Evolutionary conservation across 2,329 filamentous ascomycete species (phyloP), one percentile per base, ranked within the genome.

Genomic region (Graphilbum sp.): DNA sequence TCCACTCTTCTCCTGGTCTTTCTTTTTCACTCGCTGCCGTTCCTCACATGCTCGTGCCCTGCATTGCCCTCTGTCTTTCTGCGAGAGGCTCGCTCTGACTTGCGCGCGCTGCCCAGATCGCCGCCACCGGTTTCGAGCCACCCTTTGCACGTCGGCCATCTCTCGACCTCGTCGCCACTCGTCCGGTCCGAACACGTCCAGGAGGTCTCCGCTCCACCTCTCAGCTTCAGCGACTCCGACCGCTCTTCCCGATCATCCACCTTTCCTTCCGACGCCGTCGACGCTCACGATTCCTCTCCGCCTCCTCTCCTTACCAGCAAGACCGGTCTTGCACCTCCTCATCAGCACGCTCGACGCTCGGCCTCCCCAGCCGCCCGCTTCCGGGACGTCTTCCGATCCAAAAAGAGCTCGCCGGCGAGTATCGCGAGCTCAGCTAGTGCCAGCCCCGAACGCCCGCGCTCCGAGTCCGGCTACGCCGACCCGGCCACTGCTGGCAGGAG

Each of bases 281-380:
- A 56, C 25, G 54, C 52, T 18, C 42, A 50, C 46, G 55, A 55
- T 29, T 52, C 16, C 30, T 16, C 55, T 43, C 42, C 48, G 35
- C 44, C 49, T 32, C 41, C 51, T 34, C 43, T 59, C 51, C 29
- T 45, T 41, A 38, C 49, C 42, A 54, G 52, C 49, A 54, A 56
- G 36, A 57, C 57, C 34, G 56, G 49, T 42, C 61, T 62, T 43
- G 62, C 54, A 47, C 59, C 55, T 39, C 62, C 60, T 35, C 51
- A 50, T 46, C 60, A 56, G 48, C 59, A 61, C 42, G 52, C 58
- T 34, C 68, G 68, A 47, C 70, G 79, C 42, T 74, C 74, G 19
- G 65, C 71, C 17, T 87, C 84, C 10, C 79, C 81, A 11, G 74
- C 70, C 37, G 72, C 75, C 50, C 82, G 76, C 50, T 62, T 88